phyloP scores from a whole-genome alignment of 108 stramenopile species.

The Cyclotella distinguenda region DNA sequence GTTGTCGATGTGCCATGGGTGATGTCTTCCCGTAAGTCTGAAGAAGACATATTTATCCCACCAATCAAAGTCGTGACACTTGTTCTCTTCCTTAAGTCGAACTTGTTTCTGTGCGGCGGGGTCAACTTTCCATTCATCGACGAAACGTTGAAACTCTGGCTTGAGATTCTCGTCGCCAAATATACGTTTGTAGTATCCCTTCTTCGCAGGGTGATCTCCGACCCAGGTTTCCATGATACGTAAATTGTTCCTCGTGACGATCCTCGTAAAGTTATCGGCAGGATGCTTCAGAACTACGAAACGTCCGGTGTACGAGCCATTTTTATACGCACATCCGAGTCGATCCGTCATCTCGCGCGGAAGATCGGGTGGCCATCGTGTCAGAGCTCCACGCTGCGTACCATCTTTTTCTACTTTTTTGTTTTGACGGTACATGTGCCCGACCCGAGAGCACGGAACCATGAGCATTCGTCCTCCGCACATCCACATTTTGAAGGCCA shows the following conservation, averaged over 20 bases:
- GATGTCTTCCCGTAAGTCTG: conserved; percentile 41
- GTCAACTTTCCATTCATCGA: conserved; percentile 47
- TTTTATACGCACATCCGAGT: conserved; percentile 35
- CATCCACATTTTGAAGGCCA: conserved; percentile 59
- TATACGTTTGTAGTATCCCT: conserved; percentile 35
- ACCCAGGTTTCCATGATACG: conserved; percentile 50
- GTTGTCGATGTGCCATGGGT: conserved; percentile 47
- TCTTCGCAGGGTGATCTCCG: conserved; percentile 48
- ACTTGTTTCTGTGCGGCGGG: conserved; percentile 42
- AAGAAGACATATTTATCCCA: conserved; percentile 50
- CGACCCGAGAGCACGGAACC: conserved; percentile 55
- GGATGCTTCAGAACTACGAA: conserved; percentile 41
- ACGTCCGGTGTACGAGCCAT: conserved; percentile 34
- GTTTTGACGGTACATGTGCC: conserved; percentile 48
- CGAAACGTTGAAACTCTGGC: conserved; percentile 48
- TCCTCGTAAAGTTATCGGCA: conserved; percentile 50
- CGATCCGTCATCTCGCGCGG: conserved; percentile 45
- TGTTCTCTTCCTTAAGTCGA: conserved; percentile 35
- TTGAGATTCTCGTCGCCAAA: conserved; percentile 33
- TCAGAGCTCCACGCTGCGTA: conserved; percentile 42
- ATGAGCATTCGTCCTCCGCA: conserved; percentile 57
- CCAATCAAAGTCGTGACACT: conserved; percentile 56
- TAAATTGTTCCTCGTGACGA: conserved; percentile 52
- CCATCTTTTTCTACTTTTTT: conserved; percentile 44
- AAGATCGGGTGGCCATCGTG: conserved; percentile 42